A percentile compares a stretch with the other conserved stretches of the same genome.
phyloP scores from a whole-genome alignment of 257 asterid species.

The Solanum stenotomum region DNA sequence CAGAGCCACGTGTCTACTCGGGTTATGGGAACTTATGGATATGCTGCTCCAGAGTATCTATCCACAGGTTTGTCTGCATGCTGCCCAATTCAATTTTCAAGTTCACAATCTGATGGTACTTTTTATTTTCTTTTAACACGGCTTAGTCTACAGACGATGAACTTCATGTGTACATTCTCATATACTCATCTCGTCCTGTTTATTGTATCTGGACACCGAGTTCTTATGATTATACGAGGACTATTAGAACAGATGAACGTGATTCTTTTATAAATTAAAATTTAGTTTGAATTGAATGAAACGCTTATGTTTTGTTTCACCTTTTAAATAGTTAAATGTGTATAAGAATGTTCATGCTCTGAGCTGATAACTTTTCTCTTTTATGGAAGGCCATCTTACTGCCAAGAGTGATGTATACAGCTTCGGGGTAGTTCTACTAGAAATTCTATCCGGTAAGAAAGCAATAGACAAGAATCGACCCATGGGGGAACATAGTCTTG shows the following conservation, averaged over 20 bases:
- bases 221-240: not conserved
- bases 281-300: not conserved
- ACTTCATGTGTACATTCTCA: not conserved
- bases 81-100: not conserved
- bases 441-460: constrained; percentile 56
- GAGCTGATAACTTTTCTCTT: not conserved
- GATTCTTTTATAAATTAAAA: not conserved
- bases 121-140: not conserved
- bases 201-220: not conserved
- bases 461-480: constrained; percentile 76
- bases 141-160: not conserved
- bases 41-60: constrained; percentile 64
- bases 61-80: constrained; percentile 36
- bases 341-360: not conserved
- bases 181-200: not conserved
- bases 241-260: not conserved
- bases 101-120: not conserved
- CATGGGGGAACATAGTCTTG: constrained; percentile 49
- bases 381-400: constrained; percentile 52
- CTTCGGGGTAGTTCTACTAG: constrained; percentile 67
- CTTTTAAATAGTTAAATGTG: not conserved
- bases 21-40: constrained; percentile 68
- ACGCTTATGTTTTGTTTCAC: not conserved
- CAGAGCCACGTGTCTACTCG: constrained; percentile 61
- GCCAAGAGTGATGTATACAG: constrained; percentile 74